Base-by-base conservation (phyloP, 371 early-diverging fungal genomes). In the Blastocladiella emersonii region DNA sequence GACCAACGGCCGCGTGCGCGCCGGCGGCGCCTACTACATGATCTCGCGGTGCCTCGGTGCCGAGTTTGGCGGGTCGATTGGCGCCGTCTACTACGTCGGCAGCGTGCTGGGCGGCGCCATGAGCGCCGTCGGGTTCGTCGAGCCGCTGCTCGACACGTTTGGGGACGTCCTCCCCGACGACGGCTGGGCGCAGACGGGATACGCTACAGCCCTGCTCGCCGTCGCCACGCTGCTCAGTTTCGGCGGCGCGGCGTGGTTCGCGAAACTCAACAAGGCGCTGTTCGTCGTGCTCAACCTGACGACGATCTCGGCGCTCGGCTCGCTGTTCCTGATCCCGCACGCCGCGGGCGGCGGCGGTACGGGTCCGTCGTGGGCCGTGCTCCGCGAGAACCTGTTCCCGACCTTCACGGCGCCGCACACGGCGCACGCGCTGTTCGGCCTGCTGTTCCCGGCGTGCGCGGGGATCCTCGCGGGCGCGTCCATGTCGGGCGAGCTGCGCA, bases 51-150 rank as follows among this genome's bases (percentile, higher is more conserved):
- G 77, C 48, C 70, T 89, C 43, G 89, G 89, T 15, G 81, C 83
- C 41, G 89, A 87, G 69, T 85, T 89, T 71, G 89, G 89, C 49
- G 89, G 87, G 37, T 79, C 82, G 57, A 82, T 87, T 23, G 88
- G 87, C 2, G 68, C 83, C 27, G 73, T 86, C 57, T 85, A 82
- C 61, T 86, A 78, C 62, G 55, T 79, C n/a, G 84, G 85, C 41
- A 78, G 74, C 5, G 67, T 82, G 35, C 65, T 86, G 32, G 74
- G 77, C 8, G 79, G 76, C 4, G 83, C 75, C 19, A 75, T 88
- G 73, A 81, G 78, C 56, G 79, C 76, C 1, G 73, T 84, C 19
- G 85, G 80, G 21, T 80, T 81, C 66, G 78, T 78, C 21, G 84
- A 85, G 61, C 83, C 82, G 5, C 61, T 84, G 56, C 55, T 84